Evolutionary conservation across 2,329 filamentous ascomycete species (phyloP).

Genomic region (Apiospora sp.): DNA sequence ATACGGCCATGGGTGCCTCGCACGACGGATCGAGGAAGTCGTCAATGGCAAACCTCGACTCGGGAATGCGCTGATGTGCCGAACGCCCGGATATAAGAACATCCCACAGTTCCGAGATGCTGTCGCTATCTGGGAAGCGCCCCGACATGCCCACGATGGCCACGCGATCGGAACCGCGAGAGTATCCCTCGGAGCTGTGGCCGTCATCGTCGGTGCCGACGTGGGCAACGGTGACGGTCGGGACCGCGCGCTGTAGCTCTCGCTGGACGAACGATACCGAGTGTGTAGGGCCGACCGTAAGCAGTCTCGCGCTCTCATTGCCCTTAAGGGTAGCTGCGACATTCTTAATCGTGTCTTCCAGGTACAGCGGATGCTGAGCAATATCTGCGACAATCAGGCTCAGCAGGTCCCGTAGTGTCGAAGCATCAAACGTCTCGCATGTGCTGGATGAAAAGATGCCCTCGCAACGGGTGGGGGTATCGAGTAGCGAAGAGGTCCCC

Average conservation of each 20-base stretch:
- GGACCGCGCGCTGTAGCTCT: constrained; percentile 24
- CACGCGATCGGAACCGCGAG: constrained; percentile 32
- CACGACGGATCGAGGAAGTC: constrained; percentile 18
- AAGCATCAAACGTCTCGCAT: neutral
- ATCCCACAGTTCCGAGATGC: constrained; percentile 44
- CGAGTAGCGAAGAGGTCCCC: neutral
- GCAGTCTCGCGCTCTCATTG: neutral
- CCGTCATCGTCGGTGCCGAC: constrained; percentile 5
- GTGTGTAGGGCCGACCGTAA: constrained; percentile 30
- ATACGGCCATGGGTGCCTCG: constrained; percentile 29
- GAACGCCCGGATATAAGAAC: constrained; percentile 39
- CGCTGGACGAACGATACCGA: constrained; percentile 32
- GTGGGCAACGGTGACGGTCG: constrained; percentile 15
- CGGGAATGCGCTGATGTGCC: constrained; percentile 34
- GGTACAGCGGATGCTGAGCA: neutral
- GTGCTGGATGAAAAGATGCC: constrained; percentile 14
- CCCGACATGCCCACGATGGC: constrained; percentile 49
- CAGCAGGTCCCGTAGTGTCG: neutral
- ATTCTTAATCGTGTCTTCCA: constrained; percentile 7
- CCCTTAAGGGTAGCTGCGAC: neutral
- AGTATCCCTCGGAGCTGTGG: constrained; percentile 29
- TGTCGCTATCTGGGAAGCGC: constrained; percentile 44
- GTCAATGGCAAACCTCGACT: constrained; percentile 12
- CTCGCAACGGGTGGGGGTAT: constrained; percentile 8
- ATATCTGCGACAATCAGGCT: neutral